These are phyloP conservation scores for Aphanomyces stellatus DNA, from an alignment of 352 stramenopile genomes.

Conservation along the genomic window DNA sequence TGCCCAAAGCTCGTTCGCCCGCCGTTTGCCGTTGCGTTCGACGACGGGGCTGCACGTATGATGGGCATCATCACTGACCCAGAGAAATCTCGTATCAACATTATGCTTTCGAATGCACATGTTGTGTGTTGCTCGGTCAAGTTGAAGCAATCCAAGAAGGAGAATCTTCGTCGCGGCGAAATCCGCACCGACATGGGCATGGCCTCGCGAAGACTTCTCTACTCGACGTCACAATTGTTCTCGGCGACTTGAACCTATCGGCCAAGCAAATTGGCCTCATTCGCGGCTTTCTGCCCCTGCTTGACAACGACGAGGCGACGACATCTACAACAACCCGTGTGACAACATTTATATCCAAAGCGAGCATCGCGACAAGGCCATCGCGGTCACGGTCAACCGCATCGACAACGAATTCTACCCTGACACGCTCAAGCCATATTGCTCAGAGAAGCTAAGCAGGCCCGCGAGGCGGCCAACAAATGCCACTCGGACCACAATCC, in stretches of 20 bases:
- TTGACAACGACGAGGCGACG: slow-evolving; percentile 36
- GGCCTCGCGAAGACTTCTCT: no score
- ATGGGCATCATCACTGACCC: no score
- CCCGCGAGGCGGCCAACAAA: no score
- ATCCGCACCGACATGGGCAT: slow-evolving; percentile 31
- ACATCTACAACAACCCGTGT: slow-evolving; percentile 49
- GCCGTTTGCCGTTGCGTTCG: slow-evolving; percentile 42
- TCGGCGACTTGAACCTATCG: slow-evolving; percentile 62
- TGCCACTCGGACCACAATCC: no score
- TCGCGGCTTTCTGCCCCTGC: slow-evolving; percentile 27
- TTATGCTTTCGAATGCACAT: slow-evolving; percentile 44
- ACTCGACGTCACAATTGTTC: slow-evolving; percentile 32
- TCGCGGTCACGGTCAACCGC: no score
- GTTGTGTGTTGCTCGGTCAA: slow-evolving; percentile 37
- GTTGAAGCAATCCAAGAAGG: no score
- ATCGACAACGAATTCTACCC: no score
- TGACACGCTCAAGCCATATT: no score
- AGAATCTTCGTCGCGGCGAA: slow-evolving; percentile 26
- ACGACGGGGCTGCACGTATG: no score
- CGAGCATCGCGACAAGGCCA: no score
- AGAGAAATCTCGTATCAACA: no score
- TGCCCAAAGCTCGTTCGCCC: slow-evolving; percentile 29
- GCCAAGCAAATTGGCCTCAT: slow-evolving; percentile 33
- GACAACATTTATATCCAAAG: slow-evolving; percentile 66
- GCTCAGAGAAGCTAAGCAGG: no score